These are phyloP conservation scores for Phytophthora ramorum DNA, from an alignment of 352 stramenopile species.

Conservation along the genomic window DNA sequence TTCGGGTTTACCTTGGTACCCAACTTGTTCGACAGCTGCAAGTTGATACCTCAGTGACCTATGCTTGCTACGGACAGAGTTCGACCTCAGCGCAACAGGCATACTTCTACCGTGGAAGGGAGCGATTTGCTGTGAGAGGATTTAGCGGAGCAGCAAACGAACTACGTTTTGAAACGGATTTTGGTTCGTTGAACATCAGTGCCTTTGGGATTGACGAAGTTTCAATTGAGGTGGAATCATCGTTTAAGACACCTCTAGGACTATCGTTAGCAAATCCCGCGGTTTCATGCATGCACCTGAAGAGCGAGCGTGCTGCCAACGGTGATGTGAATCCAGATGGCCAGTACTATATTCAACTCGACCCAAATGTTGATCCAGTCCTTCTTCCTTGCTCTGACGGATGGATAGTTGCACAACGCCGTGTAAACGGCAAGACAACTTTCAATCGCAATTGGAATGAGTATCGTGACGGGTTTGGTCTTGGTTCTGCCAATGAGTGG, in stretches of 20 bases:
- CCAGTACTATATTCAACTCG: conserved; percentile 58
- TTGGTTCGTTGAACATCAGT: conserved; percentile 45
- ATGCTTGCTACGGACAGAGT: conserved; percentile 48
- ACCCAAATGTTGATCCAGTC: conserved; percentile 29
- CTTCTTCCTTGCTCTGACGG: conserved; percentile 58
- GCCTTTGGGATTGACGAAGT: conserved; percentile 71
- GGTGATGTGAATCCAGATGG: conserved; percentile 64
- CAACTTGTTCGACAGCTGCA: conserved; percentile 48
- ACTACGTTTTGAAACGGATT: conserved; percentile 54
- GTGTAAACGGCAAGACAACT: conserved; percentile 51
- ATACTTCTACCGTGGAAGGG: conserved; percentile 46
- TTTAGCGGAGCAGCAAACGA: conserved; percentile 46
- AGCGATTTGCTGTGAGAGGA: conserved; percentile 49
- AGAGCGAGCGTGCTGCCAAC: conserved; percentile 39
- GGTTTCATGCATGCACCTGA: conserved; percentile 60
- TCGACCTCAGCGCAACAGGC: conserved; percentile 13
- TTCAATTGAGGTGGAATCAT: conserved; percentile 68
- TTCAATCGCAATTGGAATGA: conserved; percentile 73
- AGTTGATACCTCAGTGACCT: conserved; percentile 47
- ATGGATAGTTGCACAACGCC: conserved; percentile 63
- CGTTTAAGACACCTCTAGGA: conserved; percentile 53
- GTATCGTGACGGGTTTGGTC: conserved; percentile 61
- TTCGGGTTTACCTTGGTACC: conserved; percentile 55
- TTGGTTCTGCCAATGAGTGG: conserved; percentile 56
- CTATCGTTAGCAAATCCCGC: conserved; percentile 53